Evolutionary conservation across 2,329 filamentous ascomycete genomes (phyloP).

Genomic region (Fusarium solani-melongenae): DNA sequence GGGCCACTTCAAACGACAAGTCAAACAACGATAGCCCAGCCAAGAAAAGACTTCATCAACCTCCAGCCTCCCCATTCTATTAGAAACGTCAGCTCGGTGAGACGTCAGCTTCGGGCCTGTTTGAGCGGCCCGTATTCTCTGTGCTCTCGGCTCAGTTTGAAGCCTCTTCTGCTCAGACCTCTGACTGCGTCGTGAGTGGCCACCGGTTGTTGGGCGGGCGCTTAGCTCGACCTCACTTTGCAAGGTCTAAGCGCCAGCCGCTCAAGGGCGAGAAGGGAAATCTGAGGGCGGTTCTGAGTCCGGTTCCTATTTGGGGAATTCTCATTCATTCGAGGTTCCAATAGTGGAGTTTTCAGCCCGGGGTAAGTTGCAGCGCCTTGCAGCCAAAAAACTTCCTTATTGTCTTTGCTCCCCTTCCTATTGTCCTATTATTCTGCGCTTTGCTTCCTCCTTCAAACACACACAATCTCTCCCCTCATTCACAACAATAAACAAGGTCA

Average conservation of each 20-base stretch:
- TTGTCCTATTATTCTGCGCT: slow-evolving; percentile 30
- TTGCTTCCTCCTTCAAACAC: slow-evolving; percentile 6
- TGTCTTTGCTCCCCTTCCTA: slow-evolving; percentile 34
- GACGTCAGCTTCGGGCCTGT: slow-evolving; percentile 8
- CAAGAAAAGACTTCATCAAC: slow-evolving; percentile 13
- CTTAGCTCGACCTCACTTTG: slow-evolving; percentile 29
- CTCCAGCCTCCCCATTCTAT: slow-evolving; percentile 9
- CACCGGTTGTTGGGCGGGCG: slow-evolving; percentile 34
- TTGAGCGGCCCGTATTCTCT: neutral
- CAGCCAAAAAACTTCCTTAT: slow-evolving; percentile 32
- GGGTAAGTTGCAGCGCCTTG: slow-evolving; percentile 3
- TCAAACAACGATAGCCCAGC: slow-evolving; percentile 25
- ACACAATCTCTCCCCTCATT: slow-evolving; percentile 23
- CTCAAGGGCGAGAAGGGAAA: slow-evolving; percentile 26
- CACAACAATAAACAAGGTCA: slow-evolving; percentile 26
- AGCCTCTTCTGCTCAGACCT: slow-evolving; percentile 22
- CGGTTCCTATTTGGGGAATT: slow-evolving; percentile 19
- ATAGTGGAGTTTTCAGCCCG: slow-evolving; percentile 29
- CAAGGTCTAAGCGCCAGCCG: slow-evolving; percentile 42
- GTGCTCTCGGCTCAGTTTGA: slow-evolving; percentile 37
- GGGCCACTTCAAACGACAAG: slow-evolving; percentile 37
- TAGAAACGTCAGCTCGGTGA: slow-evolving; percentile 13
- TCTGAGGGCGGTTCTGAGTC: slow-evolving; percentile 22
- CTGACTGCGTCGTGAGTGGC: slow-evolving; percentile 37
- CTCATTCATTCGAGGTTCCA: slow-evolving; percentile 34